phyloP scores from a whole-genome alignment of 2,329 filamentous ascomycete species.

The Sphaerulina populicola region DNA sequence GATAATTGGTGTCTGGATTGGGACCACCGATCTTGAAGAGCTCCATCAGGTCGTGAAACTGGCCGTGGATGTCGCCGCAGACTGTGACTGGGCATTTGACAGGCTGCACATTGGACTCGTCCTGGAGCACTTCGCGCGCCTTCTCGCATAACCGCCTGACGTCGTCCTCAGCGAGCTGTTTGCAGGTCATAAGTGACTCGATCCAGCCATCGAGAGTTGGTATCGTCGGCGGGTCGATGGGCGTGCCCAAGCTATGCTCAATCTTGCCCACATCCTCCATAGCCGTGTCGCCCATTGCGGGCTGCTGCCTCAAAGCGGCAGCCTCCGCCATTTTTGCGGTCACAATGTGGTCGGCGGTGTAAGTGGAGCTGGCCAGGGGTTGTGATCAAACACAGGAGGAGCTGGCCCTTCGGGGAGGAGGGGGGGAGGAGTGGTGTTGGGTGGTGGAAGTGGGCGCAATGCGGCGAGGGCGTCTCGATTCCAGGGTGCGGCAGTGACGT shows the following conservation, averaged over 20 bases:
- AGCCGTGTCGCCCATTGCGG: constrained; percentile 63
- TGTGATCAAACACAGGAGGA: constrained; percentile 6
- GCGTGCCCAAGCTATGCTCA: constrained; percentile 59
- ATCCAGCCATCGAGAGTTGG: constrained; percentile 96
- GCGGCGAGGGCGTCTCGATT: neutral
- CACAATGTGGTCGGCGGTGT: constrained; percentile 10
- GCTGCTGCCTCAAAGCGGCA: constrained; percentile 29
- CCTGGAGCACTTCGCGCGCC: constrained; percentile 92
- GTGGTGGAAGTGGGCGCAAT: constrained; percentile 2
- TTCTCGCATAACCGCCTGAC: constrained; percentile 97
- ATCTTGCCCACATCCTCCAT: constrained; percentile 96
- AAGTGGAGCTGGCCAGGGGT: constrained; percentile 2
- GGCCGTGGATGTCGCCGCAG: constrained; percentile 96
- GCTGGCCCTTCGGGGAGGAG: neutral
- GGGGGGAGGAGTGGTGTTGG: neutral
- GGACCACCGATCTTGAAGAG: constrained; percentile 98
- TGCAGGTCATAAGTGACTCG: constrained; percentile 95
- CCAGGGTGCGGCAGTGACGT: neutral
- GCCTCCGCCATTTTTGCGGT: constrained; percentile 25
- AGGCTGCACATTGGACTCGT: constrained; percentile 97
- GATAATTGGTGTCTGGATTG: constrained; percentile 97
- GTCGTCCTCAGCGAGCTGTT: constrained; percentile 89
- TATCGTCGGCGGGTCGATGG: constrained; percentile 82
- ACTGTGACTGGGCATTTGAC: constrained; percentile 99
- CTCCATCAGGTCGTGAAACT: constrained; percentile 99